A percentile compares a stretch with the other conserved stretches of the same genome.
Conservation (phyloP, 441 rosid genomes). For the Croton laevigatus region DNA sequence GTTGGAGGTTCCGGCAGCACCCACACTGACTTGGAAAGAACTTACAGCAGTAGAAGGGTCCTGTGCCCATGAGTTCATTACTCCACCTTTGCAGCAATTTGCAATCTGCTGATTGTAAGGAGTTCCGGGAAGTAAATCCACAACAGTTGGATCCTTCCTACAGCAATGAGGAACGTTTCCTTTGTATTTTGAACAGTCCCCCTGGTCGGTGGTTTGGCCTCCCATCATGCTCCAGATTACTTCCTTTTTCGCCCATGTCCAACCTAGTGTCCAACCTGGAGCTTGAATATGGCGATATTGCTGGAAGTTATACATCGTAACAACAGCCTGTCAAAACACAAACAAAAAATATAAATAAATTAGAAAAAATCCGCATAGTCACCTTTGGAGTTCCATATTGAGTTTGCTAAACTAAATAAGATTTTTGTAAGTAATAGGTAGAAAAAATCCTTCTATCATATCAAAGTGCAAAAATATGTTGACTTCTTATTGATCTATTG, state of each 20-base stretch:
- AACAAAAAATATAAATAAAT: slow-evolving; percentile 16
- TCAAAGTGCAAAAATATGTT: not conserved
- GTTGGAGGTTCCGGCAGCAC: slow-evolving; percentile 70
- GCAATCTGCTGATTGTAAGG: slow-evolving; percentile 69
- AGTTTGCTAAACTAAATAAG: not conserved
- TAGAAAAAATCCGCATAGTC: not conserved
- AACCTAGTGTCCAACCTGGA: slow-evolving; percentile 85
- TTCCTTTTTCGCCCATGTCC: slow-evolving; percentile 86
- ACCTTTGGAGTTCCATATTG: slow-evolving; percentile 5
- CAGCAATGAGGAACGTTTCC: slow-evolving; percentile 80
- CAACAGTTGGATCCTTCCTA: slow-evolving; percentile 63
- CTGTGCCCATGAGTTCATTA: slow-evolving; percentile 66
- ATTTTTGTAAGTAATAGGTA: not conserved
- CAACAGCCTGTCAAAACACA: slow-evolving; percentile 50
- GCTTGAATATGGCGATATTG: slow-evolving; percentile 76
- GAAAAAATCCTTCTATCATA: not conserved
- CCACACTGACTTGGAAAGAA: slow-evolving; percentile 76
- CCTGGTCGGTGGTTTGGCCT: slow-evolving; percentile 75
- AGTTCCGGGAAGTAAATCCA: slow-evolving; percentile 84
- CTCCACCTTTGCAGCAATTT: slow-evolving; percentile 90
- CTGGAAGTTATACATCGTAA: slow-evolving; percentile 81
- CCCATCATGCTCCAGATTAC: slow-evolving; percentile 81
- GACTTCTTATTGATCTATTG: not conserved
- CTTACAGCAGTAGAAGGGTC: slow-evolving; percentile 56
- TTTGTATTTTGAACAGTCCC: slow-evolving; percentile 85